Evolutionary conservation across 2,329 filamentous ascomycete genomes (phyloP), one percentile per base, ranked within the genome.

Genomic region (Amauroascus niger): DNA sequence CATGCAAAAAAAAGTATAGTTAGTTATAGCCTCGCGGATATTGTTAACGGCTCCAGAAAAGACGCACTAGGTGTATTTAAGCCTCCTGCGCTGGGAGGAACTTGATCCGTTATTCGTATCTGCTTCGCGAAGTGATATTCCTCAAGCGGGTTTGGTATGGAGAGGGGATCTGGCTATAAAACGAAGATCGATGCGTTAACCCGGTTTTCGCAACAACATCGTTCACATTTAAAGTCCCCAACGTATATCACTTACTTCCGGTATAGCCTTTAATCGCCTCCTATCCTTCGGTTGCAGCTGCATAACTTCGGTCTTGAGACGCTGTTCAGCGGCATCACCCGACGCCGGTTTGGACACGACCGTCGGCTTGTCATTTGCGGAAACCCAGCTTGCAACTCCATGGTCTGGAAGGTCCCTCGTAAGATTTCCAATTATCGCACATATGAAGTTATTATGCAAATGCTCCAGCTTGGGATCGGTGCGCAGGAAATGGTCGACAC

Each of bases 31-130:
- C n/a, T n/a, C n/a, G n/a, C n/a, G n/a, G n/a, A 41, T 20, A 41
- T 7, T 3, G 33, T 6, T 11, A 22, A 46, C 22, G 16, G 24
- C 20, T 11, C 8, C 20, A 9, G 13, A 11, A 22, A 24, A 20
- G 26, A 71, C 83, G 66, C 75, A 88, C 85, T 81, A 33, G 78
- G 94, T 76, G 91, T 88, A 60, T 87, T 89, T 44, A 91, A 77
- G 18, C 85, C 85, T 26, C 82, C 84, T 22, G 84, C 84, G 63
- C 82, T 83, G 26, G 83, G 77, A 24, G 84, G 82, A 7, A 82
- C 78, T 54, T 87, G 80, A 28, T 83, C 78, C 26, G 77, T 74
- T 43, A 76, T 65, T 61, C 76, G 77, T 52, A 76, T 74, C 54
- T 72, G 70, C 54, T 73, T 72, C 8, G 72, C 73, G 24, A 67